Evolutionary conservation across 2,329 filamentous ascomycete genomes (phyloP).

Genomic region (Proliferodiscus dingleyae): DNA sequence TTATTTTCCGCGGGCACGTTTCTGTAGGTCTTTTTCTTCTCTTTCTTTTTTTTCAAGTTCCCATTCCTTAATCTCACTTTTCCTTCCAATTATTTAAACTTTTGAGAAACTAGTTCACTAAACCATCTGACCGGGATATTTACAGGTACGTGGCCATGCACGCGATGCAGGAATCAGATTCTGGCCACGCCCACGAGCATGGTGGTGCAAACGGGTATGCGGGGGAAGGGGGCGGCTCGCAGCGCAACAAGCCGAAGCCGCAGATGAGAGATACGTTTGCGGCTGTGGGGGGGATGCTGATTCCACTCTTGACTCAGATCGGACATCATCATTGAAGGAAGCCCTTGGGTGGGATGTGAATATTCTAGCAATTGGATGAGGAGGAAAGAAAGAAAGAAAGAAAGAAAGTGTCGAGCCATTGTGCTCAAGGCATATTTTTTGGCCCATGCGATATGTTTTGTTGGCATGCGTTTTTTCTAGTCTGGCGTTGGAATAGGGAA

Average conservation of each 20-base stretch:
- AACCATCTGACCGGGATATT: conserved; percentile 27
- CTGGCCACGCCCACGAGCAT: conserved; percentile 43
- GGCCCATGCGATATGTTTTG: no score
- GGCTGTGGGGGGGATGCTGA: conserved; percentile 70
- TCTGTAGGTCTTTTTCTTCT: conserved; percentile 57
- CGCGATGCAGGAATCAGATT: conserved; percentile 77
- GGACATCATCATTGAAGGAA: conserved; percentile 61
- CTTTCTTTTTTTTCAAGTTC: neutral
- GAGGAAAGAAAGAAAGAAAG: neutral
- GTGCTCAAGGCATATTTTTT: no score
- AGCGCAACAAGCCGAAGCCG: conserved; percentile 50
- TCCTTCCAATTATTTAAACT: no score
- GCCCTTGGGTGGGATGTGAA: no score
- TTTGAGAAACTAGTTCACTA: no score
- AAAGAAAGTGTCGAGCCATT: no score
- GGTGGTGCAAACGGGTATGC: conserved; percentile 48
- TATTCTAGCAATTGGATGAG: neutral
- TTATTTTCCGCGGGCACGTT: conserved; percentile 97
- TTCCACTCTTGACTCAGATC: conserved; percentile 73
- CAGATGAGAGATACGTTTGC: conserved; percentile 65
- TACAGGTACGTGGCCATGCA: conserved; percentile 94
- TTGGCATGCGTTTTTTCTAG: no score
- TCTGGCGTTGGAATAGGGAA: no score
- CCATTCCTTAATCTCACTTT: neutral
- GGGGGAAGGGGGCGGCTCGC: conserved; percentile 45